Base-by-base conservation (phyloP, 2,329 filamentous ascomycete genomes). In the Aureobasidium musti region DNA sequence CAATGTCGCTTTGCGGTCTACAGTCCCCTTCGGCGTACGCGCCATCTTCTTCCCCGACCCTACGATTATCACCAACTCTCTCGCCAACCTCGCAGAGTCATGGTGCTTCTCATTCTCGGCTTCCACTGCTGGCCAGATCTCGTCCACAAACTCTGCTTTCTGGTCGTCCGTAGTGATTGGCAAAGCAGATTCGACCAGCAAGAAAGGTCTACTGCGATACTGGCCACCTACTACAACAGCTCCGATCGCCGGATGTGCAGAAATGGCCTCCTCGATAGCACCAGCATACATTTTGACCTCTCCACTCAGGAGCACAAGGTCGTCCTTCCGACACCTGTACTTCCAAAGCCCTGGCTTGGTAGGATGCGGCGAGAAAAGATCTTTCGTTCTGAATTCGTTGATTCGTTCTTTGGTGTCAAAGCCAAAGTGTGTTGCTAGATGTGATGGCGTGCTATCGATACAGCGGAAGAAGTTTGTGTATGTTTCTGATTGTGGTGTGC, bases 241-340 rank as follows among this genome's bases (percentile, higher is more conserved):
- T 8, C 13, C 39, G 1, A 67, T 28, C 13, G 49, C 59, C 2
- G 47, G 49, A 23, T 67, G 65, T 26, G 45, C 57, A 2, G 43
- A 30, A 3, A 67, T 45, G 1, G 57, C 50, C 13, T 67, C 65
- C 19, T 67, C 65, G 21, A 67, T 41, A 2, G 43, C 57, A 8
- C 57, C 49, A 35, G 57, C 65, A 30, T 63, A 67, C 57, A 67
- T 63, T 19, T 67, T 67, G 26, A 67, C 43, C 23, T 67, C 65
- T 2, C 65, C 65, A 21, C 35, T 67, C 6, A 67, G 33, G 2
- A 67, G 23, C 3, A 67, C 50, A 28, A 67, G 26, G 26, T 67
- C 65, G 19, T 67, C 65, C 19, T 47, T 67, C 19, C 65, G 23
- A 21, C 65, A 60, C 19, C 54, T 61, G 33, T 67, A 67, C 14